Percentiles rank a stretch among this genome's conserved stretches.
Evolutionary conservation across 805 yeast species (phyloP).

Genomic region (Cyberlindnera misumaiensis): DNA sequence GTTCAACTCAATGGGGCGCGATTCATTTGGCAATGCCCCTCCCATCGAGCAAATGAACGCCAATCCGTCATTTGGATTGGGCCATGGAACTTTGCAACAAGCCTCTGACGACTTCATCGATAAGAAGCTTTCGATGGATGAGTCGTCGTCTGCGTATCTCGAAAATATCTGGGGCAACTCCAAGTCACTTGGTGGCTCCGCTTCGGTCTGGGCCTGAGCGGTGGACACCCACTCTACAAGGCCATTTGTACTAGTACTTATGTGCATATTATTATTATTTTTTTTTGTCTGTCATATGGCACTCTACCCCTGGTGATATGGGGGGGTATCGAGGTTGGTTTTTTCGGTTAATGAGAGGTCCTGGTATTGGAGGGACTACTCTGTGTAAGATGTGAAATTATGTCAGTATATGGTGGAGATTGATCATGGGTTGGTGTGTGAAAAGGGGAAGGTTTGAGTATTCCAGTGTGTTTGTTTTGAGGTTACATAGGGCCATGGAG

Average conservation of each 20-base stretch:
- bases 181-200: conserved; percentile 15
- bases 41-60: conserved; percentile 15
- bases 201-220: conserved; percentile 24
- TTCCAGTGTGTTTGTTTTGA: no score
- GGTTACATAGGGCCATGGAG: no score
- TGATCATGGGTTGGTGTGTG: no score
- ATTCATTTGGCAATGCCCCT: conserved; percentile 9
- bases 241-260: no score
- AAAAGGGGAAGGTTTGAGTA: no score
- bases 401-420: no score
- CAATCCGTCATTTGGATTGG: conserved; percentile 14
- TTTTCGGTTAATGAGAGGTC: background rate
- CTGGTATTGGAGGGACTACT: no score
- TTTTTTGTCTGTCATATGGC: background rate
- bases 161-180: conserved; percentile 24
- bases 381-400: no score
- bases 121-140: conserved; percentile 15
- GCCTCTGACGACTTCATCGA: conserved; percentile 8
- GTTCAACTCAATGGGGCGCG: conserved; percentile 12
- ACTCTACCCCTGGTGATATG: background rate
- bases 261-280: background rate
- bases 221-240: no score
- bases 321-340: background rate
- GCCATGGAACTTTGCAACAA: conserved; percentile 8
- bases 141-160: conserved; percentile 14